Evolutionary conservation across 176 grass and related monocot species (phyloP), one percentile per base, ranked within the genome.

Genomic region (Aegilops umbellulata): DNA sequence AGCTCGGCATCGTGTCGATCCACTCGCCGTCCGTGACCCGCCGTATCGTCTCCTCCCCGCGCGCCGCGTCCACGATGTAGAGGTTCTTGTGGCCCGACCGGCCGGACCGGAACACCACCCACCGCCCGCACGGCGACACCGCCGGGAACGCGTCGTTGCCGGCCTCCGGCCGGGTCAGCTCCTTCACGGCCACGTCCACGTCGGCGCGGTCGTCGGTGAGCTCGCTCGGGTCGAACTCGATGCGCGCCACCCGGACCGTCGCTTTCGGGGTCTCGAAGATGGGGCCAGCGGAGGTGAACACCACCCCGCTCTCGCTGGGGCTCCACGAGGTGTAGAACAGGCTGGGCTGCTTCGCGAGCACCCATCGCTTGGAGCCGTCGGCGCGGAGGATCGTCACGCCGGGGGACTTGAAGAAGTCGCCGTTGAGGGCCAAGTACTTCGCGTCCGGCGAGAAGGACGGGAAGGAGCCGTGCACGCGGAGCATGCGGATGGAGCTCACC

Each of bases 1-100:
- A 98, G 68, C 35, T 83, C 44, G 95, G 95, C 95, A 98, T 98
- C 74, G 95, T 98, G 89, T 98, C 95, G 77, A 94, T 87, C 93
- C 95, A 95, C 60, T 95, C 88, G 32, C 95, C 95, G 13, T 89
- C 86, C 0, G 95, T 98, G 24, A 98, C 86, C 81, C 74, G 65
- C 69, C 88, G 87, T 0, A 93, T 49, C 3, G 70, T 12, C 3
- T 76, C 81, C 82, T 97, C 95, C 67, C 92, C 94, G 55, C 85
- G 84, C 10, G 86, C 61, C 35, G 95, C 84, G 82, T 92, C 91
- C 16, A 94, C 74, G 29, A 98, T 83, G 89, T 95, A 98, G 55
- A 95, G 82, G 86, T 98, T 98, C 90, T 98, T 98, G 91, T 94
- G 83, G 26, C 95, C 95, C 8, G 95, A 76, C 16, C 95, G 95